phyloP scores from a whole-genome alignment of 306 rosid species.

The Datisca glomerata region DNA sequence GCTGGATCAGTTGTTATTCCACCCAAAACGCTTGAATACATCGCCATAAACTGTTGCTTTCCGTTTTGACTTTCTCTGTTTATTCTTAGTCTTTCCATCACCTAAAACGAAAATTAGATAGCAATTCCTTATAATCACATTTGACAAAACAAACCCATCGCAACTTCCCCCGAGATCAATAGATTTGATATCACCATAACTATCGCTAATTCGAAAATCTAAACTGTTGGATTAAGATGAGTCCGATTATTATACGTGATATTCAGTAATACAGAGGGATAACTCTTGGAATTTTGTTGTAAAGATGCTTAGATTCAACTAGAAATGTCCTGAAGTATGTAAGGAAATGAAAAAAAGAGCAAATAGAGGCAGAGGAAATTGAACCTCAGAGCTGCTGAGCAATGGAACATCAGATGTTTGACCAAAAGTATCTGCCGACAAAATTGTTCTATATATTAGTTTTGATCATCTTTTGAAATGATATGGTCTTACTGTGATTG shows the following conservation, averaged over 20 bases:
- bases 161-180: too few species aligned
- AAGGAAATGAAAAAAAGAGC: background rate
- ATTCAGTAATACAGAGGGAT: too few species aligned
- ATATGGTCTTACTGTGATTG: background rate
- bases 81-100: constrained; percentile 35
- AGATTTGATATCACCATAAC: too few species aligned
- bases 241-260: too few species aligned
- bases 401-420: constrained; percentile 34
- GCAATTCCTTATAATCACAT: background rate
- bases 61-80: constrained; percentile 38
- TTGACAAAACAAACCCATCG: constrained; percentile 3
- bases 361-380: constrained; percentile 3
- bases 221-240: too few species aligned
- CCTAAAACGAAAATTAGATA: constrained; percentile 22
- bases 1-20: constrained; percentile 75
- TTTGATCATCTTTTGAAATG: background rate
- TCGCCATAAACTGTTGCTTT: constrained; percentile 59
- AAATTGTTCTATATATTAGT: background rate
- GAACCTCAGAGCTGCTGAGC: constrained; percentile 47
- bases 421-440: constrained; percentile 29
- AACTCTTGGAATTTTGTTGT: too few species aligned
- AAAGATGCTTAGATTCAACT: too few species aligned
- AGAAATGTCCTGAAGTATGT: background rate
- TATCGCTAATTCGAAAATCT: too few species aligned
- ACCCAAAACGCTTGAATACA: constrained; percentile 84